These are phyloP conservation scores for Neurospora tetraspora DNA, from an alignment of 495 filamentous ascomycete genomes.

Conservation along the genomic window DNA sequence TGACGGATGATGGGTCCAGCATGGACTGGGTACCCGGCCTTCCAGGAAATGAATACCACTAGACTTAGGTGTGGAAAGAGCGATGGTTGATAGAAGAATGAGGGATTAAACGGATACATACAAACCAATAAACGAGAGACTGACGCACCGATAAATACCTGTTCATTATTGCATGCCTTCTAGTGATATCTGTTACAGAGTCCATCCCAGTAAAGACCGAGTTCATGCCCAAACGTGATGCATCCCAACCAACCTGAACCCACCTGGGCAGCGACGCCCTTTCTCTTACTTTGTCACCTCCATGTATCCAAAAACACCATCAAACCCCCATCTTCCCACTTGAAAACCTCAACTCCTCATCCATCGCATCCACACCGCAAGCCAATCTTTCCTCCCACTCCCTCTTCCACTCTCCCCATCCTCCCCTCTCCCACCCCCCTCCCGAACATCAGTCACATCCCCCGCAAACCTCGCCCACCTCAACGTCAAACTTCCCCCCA, in stretches of 20 bases:
- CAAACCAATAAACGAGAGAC: not conserved
- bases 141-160: not conserved
- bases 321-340: not conserved
- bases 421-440: too few relatives aligned
- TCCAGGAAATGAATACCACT: not conserved
- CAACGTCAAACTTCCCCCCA: slow-evolving; percentile 39
- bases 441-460: not conserved
- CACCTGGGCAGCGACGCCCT: not conserved
- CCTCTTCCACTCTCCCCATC: not conserved
- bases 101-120: too few relatives aligned
- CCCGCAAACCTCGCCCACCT: slow-evolving; percentile 7
- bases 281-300: not conserved
- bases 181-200: not conserved
- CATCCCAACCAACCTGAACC: not conserved
- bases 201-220: not conserved
- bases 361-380: not conserved
- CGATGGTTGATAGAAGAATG: not conserved
- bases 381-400: not conserved
- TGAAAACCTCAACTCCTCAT: not conserved
- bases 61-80: not conserved
- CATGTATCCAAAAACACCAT: not conserved
- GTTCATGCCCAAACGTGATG: not conserved
- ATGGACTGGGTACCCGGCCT: not conserved
- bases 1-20: not conserved
- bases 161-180: not conserved